Evolutionary conservation across 768 basidiomycete genomes (phyloP).

Genomic region (Boletus bicolor): DNA sequence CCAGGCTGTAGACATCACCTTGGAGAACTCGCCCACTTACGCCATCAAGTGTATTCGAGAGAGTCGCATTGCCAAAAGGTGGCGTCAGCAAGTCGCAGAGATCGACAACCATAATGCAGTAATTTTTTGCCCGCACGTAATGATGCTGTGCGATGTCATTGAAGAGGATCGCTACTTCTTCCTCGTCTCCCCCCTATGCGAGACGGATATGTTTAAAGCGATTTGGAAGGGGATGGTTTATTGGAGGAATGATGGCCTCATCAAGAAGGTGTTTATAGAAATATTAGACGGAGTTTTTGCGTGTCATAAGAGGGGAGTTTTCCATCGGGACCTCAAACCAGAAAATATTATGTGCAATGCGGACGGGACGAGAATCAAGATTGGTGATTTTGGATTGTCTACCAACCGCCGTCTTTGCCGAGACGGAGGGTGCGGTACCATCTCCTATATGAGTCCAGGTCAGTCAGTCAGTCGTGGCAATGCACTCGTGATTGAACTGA

Average conservation of each 20-base stretch:
- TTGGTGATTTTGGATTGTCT: constrained; percentile 79
- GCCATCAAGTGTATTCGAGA: constrained; percentile 76
- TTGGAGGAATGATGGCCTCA: constrained; percentile 54
- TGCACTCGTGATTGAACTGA: constrained; percentile 5
- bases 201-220: constrained; percentile 63
- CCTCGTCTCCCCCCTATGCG: constrained; percentile 59
- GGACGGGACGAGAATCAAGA: constrained; percentile 50
- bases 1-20: constrained; percentile 54
- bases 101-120: constrained; percentile 51
- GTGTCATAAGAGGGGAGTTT: constrained; percentile 69
- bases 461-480: constrained; percentile 22
- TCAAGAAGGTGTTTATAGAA: constrained; percentile 68
- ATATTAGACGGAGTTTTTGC: constrained; percentile 74
- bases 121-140: constrained; percentile 48
- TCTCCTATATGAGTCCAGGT: constrained; percentile 73
- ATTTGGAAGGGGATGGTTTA: constrained; percentile 50
- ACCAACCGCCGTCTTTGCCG: constrained; percentile 41
- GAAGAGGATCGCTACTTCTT: constrained; percentile 59
- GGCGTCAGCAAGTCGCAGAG: constrained; percentile 65
- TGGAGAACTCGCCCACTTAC: constrained; percentile 40
- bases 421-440: constrained; percentile 59
- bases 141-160: constrained; percentile 62
- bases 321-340: constrained; percentile 85
- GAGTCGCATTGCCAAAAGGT: constrained; percentile 46
- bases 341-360: constrained; percentile 70